Percentiles rank a stretch among this genome's conserved stretches.
Evolutionary conservation across 305 asterid genomes (phyloP).

Genomic region (Solanum hybrid): DNA sequence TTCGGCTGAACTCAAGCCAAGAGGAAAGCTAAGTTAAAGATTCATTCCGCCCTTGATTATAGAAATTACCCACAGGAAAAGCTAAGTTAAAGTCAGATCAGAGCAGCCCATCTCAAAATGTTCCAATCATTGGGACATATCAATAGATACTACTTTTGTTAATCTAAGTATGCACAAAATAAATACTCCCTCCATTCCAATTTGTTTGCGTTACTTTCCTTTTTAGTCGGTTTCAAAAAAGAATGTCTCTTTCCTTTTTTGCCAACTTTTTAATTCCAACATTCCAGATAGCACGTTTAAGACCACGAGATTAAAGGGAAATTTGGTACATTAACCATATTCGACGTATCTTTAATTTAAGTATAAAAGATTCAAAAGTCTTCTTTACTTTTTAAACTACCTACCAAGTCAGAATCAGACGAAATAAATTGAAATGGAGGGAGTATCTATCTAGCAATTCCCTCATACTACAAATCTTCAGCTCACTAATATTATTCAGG

Average conservation of each 20-base stretch:
- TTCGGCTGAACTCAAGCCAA: neutral
- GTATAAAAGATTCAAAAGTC: neutral
- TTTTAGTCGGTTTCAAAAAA: neutral
- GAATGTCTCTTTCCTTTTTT: neutral
- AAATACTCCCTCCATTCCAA: neutral
- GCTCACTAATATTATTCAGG: neutral
- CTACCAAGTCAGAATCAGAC: neutral
- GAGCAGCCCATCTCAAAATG: neutral
- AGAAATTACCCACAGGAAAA: neutral
- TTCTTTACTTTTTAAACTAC: neutral
- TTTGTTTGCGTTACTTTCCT: neutral
- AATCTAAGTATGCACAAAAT: neutral
- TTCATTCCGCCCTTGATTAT: neutral
- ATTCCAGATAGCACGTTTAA: neutral
- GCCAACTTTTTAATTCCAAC: neutral
- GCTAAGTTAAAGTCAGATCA: neutral
- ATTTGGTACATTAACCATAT: neutral
- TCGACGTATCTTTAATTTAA: neutral
- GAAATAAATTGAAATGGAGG: neutral
- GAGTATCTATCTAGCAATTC: neutral
- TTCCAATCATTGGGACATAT: neutral
- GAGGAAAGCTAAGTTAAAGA: neutral
- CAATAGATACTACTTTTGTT: neutral
- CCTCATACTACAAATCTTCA: neutral
- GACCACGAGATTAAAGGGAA: neutral